Base-by-base conservation (phyloP, 2,329 filamentous ascomycete genomes). In the Nectriaceae sp. region DNA sequence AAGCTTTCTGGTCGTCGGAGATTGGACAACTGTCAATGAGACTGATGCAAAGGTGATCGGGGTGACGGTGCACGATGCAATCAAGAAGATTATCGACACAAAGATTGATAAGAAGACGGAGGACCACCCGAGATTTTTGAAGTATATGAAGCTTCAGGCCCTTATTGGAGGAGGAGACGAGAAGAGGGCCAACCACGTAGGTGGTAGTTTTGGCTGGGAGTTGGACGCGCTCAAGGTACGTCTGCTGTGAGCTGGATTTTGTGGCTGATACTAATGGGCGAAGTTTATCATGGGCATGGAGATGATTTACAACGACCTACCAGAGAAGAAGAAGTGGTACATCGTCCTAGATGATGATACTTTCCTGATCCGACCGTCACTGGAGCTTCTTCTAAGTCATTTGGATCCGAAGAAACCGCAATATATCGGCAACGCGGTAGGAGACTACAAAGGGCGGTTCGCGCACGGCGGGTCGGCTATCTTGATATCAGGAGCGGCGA, bases 261-360 rank as follows among this genome's bases (percentile, higher is more conserved):
- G 21, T 26, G 42, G 22, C 37, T 44, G 29, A 43, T 35, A 42
- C 37, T 51, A 18, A 46, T 21, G 2, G n/a, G 10, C 5, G 39
- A 50, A 82, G 79, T 81, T 81, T 59, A 74, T 82, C 43, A 74
- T 77, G 35, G 75, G 77, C 37, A 73, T 83, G 55, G 76, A 82
- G 54, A 71, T 78, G 51, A 69, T 75, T 18, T 80, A 76, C 67
- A 64, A 69, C 33, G 69, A 65, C 15, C 68, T 81, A 59, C 79
- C 79, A 0, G 62, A 70, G 51, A 83, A 82, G 51, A 83, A 82
- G 67, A 79, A 80, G 60, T 83, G 80, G 80, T 83, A 82, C 57
- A 62, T 82, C 52, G 75, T 83, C 53, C 63, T 80, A 13, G 79
- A 83, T 62, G 80, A 83, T 62, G 79, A 83, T 59, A 83, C 78